Evolutionary conservation across 2,329 filamentous ascomycete genomes (phyloP).

Genomic region (Arthrobotrys megalospora): DNA sequence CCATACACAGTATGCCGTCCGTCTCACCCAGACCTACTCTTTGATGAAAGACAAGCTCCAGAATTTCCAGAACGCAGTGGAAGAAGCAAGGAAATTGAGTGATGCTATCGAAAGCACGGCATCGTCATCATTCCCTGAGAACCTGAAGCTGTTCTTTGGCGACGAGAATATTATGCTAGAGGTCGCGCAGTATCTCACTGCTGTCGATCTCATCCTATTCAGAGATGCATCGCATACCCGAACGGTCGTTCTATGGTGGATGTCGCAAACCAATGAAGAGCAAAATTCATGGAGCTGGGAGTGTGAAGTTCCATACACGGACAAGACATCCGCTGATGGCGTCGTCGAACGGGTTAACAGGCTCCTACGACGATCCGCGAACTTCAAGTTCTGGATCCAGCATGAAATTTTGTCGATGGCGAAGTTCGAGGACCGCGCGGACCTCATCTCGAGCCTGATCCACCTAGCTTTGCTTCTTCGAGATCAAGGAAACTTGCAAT

Average conservation of each 20-base stretch:
- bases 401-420: constrained; percentile 50
- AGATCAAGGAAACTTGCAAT: constrained; percentile 56
- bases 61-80: constrained; percentile 24
- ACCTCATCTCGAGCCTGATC: constrained; percentile 54
- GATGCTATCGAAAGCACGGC: constrained; percentile 6
- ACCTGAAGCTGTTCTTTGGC: constrained; percentile 55
- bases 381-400: constrained; percentile 59
- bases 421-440: constrained; percentile 48
- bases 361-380: constrained; percentile 43
- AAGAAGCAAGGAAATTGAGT: constrained; percentile 28
- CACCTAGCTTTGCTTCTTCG: constrained; percentile 37
- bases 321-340: constrained; percentile 1
- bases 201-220: constrained; percentile 57
- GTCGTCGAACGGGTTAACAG: constrained; percentile 41
- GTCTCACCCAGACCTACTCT: constrained; percentile 50
- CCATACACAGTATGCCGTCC: constrained; percentile 33
- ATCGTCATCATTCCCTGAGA: constrained; percentile 45
- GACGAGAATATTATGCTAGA: constrained; percentile 54
- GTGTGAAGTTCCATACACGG: constrained; percentile 40
- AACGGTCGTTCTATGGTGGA: constrained; percentile 47
- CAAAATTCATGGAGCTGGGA: constrained; percentile 52
- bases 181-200: constrained; percentile 55
- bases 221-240: constrained; percentile 53
- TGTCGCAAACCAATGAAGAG: constrained; percentile 42
- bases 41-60: constrained; percentile 54